These are phyloP conservation scores for Tylopilus rubrobrunneus DNA, from an alignment of 768 basidiomycete species.

Conservation along the genomic window DNA sequence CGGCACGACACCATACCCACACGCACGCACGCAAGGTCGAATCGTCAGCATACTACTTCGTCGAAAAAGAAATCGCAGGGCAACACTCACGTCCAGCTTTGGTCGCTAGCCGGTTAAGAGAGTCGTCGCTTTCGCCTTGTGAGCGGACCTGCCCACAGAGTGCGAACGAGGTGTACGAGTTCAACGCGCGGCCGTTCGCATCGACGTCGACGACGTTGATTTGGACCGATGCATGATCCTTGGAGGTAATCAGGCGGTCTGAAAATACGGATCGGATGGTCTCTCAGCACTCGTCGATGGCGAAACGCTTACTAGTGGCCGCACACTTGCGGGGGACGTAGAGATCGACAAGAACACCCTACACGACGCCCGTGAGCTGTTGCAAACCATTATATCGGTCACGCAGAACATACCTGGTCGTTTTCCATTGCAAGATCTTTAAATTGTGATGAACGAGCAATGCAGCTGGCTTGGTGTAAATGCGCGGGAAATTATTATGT, in stretches of 20 bases:
- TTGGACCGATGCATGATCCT: constrained; percentile 99
- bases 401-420: constrained; percentile 61
- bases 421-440: constrained; percentile 69
- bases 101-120: constrained; percentile 93
- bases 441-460: constrained; percentile 1
- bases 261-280: neutral
- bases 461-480: constrained; percentile 1
- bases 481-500: constrained; percentile 26
- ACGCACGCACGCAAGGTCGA: neutral
- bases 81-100: constrained; percentile 83
- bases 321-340: constrained; percentile 99
- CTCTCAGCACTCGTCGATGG: neutral
- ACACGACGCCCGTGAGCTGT: constrained; percentile 4
- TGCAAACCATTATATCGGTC: neutral
- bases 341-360: constrained; percentile 99
- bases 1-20: constrained; percentile 1
- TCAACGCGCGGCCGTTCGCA: constrained; percentile 73
- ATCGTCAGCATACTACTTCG: constrained; percentile 7
- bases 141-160: constrained; percentile 92
- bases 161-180: constrained; percentile 86
- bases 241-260: constrained; percentile 98
- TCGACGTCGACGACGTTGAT: constrained; percentile 95
- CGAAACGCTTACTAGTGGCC: constrained; percentile 77
- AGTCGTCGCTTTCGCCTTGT: constrained; percentile 95
- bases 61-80: neutral